These are phyloP conservation scores for Cladobotryum protrusum DNA, from an alignment of 2,329 filamentous ascomycete species.

Conservation along the genomic window DNA sequence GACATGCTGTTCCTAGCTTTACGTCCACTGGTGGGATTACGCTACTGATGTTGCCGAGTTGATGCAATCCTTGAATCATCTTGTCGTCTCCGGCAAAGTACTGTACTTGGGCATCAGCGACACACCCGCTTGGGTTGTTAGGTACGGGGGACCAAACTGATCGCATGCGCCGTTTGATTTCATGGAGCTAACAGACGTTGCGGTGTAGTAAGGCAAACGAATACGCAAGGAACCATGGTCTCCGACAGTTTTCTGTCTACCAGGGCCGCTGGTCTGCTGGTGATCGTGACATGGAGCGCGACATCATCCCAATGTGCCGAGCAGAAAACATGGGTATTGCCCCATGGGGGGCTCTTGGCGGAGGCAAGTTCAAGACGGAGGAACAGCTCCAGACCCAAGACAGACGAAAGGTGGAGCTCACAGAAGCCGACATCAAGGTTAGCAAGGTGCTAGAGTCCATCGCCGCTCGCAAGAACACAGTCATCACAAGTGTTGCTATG, in stretches of 20 bases:
- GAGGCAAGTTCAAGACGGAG: slow-evolving; percentile 39
- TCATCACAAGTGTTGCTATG: slow-evolving; percentile 50
- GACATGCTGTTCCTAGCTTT: slow-evolving; percentile 34
- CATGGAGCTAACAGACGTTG: neutral
- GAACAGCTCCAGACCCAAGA: slow-evolving; percentile 28
- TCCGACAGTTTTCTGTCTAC: slow-evolving; percentile 58
- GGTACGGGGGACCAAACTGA: slow-evolving; percentile 19
- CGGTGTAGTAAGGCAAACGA: slow-evolving; percentile 51
- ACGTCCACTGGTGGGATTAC: slow-evolving; percentile 63
- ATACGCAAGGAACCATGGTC: slow-evolving; percentile 64
- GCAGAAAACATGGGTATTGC: slow-evolving; percentile 45
- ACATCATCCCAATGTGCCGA: slow-evolving; percentile 39
- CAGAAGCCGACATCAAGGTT: slow-evolving; percentile 47
- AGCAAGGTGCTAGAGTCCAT: slow-evolving; percentile 45
- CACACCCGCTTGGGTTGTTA: slow-evolving; percentile 63
- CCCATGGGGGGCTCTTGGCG: slow-evolving; percentile 53
- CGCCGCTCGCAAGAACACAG: slow-evolving; percentile 35
- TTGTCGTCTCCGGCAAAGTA: slow-evolving; percentile 57
- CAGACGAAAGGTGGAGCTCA: slow-evolving; percentile 35
- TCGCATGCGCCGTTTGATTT: neutral
- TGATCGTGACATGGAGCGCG: slow-evolving; percentile 34
- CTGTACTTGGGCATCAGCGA: slow-evolving; percentile 61
- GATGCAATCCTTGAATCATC: slow-evolving; percentile 60
- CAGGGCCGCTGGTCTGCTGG: slow-evolving; percentile 37
- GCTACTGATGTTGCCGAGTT: slow-evolving; percentile 60